A percentile compares a stretch with the other conserved stretches of the same genome.
These are phyloP conservation scores for Botryotinia globosa DNA, from an alignment of 2,329 filamentous ascomycete species.

Conservation along the genomic window DNA sequence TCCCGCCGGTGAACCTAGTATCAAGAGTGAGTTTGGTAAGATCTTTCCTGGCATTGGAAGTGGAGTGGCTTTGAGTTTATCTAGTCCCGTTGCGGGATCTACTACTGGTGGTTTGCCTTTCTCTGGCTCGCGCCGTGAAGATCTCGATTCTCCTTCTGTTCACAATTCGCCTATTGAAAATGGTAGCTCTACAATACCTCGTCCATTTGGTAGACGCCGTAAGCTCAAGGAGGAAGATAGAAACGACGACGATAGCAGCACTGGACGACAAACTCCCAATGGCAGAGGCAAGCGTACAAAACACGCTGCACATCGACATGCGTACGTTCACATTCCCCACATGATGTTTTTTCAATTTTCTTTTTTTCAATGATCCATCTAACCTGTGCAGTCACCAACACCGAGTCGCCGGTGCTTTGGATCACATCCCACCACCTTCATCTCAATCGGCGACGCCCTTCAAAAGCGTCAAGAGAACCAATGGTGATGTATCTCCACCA, in stretches of 20 bases:
- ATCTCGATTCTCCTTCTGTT: slow-evolving; percentile 44
- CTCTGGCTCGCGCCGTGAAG: slow-evolving; percentile 52
- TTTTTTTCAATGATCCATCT: not conserved
- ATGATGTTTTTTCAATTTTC: too few species aligned
- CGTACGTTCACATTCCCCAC: slow-evolving; percentile 39
- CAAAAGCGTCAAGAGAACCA: slow-evolving; percentile 50
- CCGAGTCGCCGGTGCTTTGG: slow-evolving; percentile 50
- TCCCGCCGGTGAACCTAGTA: slow-evolving; percentile 77
- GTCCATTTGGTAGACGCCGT: slow-evolving; percentile 47
- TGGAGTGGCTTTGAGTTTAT: slow-evolving; percentile 53
- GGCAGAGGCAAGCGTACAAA: slow-evolving; percentile 64
- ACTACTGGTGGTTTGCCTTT: slow-evolving; percentile 49
- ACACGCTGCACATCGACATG: slow-evolving; percentile 42
- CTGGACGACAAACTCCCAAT: slow-evolving; percentile 59
- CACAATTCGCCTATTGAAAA: slow-evolving; percentile 44
- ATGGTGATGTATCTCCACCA: slow-evolving; percentile 45
- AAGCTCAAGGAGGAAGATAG: slow-evolving; percentile 75
- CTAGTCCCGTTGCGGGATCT: slow-evolving; percentile 51
- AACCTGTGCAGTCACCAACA: slow-evolving; percentile 48
- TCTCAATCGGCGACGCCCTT: slow-evolving; percentile 45
- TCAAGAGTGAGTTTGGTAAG: slow-evolving; percentile 91
- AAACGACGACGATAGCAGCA: slow-evolving; percentile 65
- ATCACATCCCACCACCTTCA: slow-evolving; percentile 46
- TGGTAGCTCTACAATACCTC: slow-evolving; percentile 41
- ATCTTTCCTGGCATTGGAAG: slow-evolving; percentile 93